Base-by-base conservation (phyloP, 164 flowering plant genomes). In the Litsea cubeba region DNA sequence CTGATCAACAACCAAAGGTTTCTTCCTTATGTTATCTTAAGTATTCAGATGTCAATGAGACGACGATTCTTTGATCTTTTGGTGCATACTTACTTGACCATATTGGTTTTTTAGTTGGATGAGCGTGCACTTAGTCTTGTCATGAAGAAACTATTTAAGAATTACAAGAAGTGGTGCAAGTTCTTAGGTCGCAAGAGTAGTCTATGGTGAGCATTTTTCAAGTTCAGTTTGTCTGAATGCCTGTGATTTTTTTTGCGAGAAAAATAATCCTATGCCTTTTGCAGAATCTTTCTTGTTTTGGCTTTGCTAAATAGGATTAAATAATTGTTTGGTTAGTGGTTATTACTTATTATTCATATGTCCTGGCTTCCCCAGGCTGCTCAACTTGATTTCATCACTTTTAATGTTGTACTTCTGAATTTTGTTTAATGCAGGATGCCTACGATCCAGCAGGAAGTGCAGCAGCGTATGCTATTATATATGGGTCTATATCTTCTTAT, bases 131-230 rank as follows among this genome's bases (percentile, higher is more conserved):
- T 94, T 64, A 88, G 89, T 68, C 97, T 91, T 72, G 98, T 96
- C 72, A 96, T 96, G 99, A 96, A 91, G 86, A 96, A 93, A 70
- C 91, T 96, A 62, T 96, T 96, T 76, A 96, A 94, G 84, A 94
- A 87, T 80, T 96, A 96, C 85, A 96, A 92, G 76, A 92, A 87
- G 74, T 96, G 99, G 99, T 96, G 99, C 93, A 96, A 88, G 76
- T 96, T 88, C 74, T 81, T 96, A 84, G 96, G 81, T 68, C 90
- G 98, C 66, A 96, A 91, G 82, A 96, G 99, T 78, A 96, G 99
- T 79, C 97, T 96, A 62, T 96, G 99, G 99, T 96, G 75, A 85
- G 90, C n/a, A 25, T 77, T 76, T 68, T 64, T 24, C 24, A 46
- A n/a, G 64, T 65, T 18, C 7, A 40, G 24, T 28, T 63, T 18